A percentile compares a stretch with the other conserved stretches of the same genome.
phyloP scores from a whole-genome alignment of 768 basidiomycete species.

The Leccinum subtestaceum region DNA sequence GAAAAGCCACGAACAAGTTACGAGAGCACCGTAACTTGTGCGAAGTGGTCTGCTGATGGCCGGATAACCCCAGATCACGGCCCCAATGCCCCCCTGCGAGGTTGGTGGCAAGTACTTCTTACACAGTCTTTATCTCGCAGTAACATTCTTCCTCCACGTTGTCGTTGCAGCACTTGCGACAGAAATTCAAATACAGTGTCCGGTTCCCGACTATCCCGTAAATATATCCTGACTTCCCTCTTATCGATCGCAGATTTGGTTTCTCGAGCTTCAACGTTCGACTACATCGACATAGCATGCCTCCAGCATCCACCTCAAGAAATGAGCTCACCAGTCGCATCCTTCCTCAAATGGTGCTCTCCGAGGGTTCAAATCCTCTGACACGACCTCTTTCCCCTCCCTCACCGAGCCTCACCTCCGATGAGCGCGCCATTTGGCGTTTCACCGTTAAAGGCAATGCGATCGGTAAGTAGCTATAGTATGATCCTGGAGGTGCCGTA shows the following conservation, averaged over 20 bases:
- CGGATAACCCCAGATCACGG: background rate
- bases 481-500: background rate
- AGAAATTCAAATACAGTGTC: background rate
- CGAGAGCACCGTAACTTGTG: no score
- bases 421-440: constrained; percentile 32
- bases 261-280: background rate
- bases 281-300: constrained; percentile 6
- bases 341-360: constrained; percentile 34
- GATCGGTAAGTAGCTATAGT: constrained; percentile 31
- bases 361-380: constrained; percentile 32
- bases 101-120: background rate
- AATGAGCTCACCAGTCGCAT: constrained; percentile 30
- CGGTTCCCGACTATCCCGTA: background rate
- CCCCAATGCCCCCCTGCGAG: background rate
- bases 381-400: constrained; percentile 26
- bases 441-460: constrained; percentile 41
- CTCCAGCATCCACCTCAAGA: constrained; percentile 4
- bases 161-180: background rate
- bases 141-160: background rate
- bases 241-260: background rate
- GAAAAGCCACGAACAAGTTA: no score
- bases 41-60: no score
- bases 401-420: constrained; percentile 14
- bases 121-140: background rate
- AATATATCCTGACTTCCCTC: background rate